These are phyloP conservation scores for Anthracocystis panici-leucophaei DNA, from an alignment of 1,284 basidiomycete species.

Conservation along the genomic window DNA sequence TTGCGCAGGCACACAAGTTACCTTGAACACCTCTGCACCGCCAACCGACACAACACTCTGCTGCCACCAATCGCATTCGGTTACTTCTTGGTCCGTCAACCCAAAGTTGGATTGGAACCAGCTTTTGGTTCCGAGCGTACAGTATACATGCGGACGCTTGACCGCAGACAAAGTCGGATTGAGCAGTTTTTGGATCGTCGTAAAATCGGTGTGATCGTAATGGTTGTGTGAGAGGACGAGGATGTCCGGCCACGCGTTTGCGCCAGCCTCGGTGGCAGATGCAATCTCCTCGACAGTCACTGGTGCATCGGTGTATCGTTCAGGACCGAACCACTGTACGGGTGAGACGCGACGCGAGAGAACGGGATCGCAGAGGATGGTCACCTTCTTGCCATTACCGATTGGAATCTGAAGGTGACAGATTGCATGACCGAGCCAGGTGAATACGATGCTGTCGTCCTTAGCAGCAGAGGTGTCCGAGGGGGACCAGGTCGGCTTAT, in stretches of 20 bases:
- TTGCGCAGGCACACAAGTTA: constrained; percentile 61
- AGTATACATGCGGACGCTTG: constrained; percentile 54
- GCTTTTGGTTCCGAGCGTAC: constrained; percentile 49
- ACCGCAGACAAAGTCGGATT: constrained; percentile 16
- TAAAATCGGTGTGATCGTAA: constrained; percentile 61
- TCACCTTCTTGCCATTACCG: constrained; percentile 23
- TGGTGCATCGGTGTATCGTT: constrained; percentile 51
- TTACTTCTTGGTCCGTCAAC: constrained; percentile 36
- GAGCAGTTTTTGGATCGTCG: constrained; percentile 49
- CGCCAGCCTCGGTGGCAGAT: constrained; percentile 25
- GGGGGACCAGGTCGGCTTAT: constrained; percentile 35
- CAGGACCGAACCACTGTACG: constrained; percentile 56
- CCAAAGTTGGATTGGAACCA: constrained; percentile 56
- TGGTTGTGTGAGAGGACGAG: constrained; percentile 60
- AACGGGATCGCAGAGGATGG: constrained; percentile 59
- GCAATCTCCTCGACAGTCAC: constrained; percentile 52
- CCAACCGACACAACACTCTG: constrained; percentile 27
- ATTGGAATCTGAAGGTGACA: constrained; percentile 55
- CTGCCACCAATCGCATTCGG: constrained; percentile 64
- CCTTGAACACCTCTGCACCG: constrained; percentile 19
- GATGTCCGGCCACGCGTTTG: constrained; percentile 54
- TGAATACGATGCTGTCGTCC: constrained; percentile 42
- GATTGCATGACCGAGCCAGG: constrained; percentile 60
- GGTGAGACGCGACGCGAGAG: constrained; percentile 55
- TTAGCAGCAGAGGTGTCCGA: not conserved